phyloP scores from a whole-genome alignment of 2,329 filamentous ascomycete genomes.

The Colletotrichum eremochloae region DNA sequence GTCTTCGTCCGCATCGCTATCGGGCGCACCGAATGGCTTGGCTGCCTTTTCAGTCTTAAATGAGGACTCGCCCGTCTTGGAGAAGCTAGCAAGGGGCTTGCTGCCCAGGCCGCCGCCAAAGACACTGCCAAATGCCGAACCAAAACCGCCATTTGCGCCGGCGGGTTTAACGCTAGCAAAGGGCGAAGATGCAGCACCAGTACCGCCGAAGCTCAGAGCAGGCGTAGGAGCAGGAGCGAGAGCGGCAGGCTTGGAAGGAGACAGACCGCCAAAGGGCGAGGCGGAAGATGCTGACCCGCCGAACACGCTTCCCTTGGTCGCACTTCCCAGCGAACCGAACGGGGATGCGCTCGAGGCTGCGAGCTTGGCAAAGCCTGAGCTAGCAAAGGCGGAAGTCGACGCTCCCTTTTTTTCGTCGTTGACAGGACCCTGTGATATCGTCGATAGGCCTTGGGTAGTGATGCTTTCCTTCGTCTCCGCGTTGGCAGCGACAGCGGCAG shows the following conservation, averaged over 20 bases:
- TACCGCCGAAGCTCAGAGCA: conserved; percentile 64
- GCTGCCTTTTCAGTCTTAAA: conserved; percentile 71
- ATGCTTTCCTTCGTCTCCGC: conserved; percentile 5
- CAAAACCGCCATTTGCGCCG: conserved; percentile 60
- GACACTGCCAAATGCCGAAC: conserved; percentile 54
- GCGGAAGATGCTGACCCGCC: conserved; percentile 42
- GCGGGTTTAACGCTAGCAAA: conserved; percentile 60
- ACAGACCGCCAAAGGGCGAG: conserved; percentile 52
- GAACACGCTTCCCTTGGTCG: conserved; percentile 64
- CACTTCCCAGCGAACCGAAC: conserved; percentile 68
- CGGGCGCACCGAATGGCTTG: conserved; percentile 83
- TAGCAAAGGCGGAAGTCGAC: conserved; percentile 74
- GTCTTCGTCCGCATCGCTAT: conserved; percentile 71
- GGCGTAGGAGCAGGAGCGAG: conserved; percentile 51
- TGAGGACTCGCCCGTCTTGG: conserved; percentile 67
- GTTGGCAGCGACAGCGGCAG: conserved; percentile 20
- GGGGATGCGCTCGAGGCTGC: conserved; percentile 72
- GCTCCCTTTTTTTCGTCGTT: conserved; percentile 52
- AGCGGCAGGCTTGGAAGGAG: conserved; percentile 46
- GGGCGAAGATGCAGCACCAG: conserved; percentile 56
- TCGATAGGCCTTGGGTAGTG: conserved; percentile 47
- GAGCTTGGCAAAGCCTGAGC: conserved; percentile 77
- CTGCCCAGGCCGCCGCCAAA: conserved; percentile 62
- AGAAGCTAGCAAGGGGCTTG: conserved; percentile 76
- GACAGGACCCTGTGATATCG: conserved; percentile 25